These are phyloP conservation scores for Aquilaria malaccensis DNA, from an alignment of 345 rosid genomes.

Conservation along the genomic window DNA sequence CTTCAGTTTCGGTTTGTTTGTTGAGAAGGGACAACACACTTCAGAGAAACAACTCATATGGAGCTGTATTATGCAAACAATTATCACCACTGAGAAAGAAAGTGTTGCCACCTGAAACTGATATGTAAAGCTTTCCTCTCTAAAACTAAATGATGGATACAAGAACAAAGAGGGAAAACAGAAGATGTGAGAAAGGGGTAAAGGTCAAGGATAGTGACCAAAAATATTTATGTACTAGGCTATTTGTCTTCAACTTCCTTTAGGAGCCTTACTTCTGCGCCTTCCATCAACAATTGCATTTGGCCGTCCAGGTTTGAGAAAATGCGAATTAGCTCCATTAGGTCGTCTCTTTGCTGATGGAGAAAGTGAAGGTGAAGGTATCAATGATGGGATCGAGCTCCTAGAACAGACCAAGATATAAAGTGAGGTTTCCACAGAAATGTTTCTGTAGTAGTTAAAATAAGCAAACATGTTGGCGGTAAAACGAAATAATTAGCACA, in stretches of 20 bases:
- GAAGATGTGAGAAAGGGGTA: neutral
- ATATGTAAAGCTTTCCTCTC: constrained; percentile 13
- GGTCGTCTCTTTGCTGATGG: constrained; percentile 53
- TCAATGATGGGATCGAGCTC: constrained; percentile 68
- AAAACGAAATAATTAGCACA: neutral
- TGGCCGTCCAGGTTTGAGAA: constrained; percentile 30
- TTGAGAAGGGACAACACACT: constrained; percentile 4
- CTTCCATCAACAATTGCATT: constrained; percentile 35
- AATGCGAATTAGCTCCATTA: constrained; percentile 26
- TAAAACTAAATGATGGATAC: constrained; percentile 18
- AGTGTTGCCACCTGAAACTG: constrained; percentile 10
- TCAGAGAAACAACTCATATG: constrained; percentile 16
- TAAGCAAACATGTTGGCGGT: neutral
- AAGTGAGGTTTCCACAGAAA: neutral
- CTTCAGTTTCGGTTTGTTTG: neutral
- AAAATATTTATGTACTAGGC: neutral
- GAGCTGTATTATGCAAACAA: constrained; percentile 10
- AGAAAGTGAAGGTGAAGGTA: constrained; percentile 24
- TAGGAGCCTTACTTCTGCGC: constrained; percentile 45
- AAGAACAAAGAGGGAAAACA: constrained; percentile 9
- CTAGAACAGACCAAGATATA: constrained; percentile 21
- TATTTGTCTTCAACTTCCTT: constrained; percentile 13
- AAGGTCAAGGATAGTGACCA: no score
- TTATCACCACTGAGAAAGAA: constrained; percentile 14
- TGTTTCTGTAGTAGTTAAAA: neutral